These are phyloP conservation scores for Penicillium lagena DNA, from an alignment of 495 filamentous ascomycete species.

Conservation along the genomic window DNA sequence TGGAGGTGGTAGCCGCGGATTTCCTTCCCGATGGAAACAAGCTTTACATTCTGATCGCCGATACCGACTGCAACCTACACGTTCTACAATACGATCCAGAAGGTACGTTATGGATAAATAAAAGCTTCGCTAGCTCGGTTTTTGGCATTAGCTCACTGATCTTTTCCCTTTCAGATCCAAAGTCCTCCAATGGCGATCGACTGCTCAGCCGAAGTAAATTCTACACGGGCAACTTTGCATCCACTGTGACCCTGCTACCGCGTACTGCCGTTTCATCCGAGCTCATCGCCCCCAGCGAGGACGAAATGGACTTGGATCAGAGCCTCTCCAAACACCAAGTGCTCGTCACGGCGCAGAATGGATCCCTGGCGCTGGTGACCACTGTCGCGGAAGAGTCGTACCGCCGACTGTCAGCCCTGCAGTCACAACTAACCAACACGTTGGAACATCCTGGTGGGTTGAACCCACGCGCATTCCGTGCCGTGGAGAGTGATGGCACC, in stretches of 20 bases:
- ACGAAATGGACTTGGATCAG: constrained; percentile 35
- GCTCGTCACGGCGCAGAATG: constrained; percentile 66
- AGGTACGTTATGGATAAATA: constrained; percentile 32
- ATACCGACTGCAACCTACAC: constrained; percentile 80
- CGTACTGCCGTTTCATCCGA: constrained; percentile 47
- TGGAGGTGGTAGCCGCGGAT: constrained; percentile 78
- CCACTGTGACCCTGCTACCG: constrained; percentile 69
- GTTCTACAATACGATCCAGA: constrained; percentile 93
- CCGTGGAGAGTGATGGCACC: constrained; percentile 41
- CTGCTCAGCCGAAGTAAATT: constrained; percentile 84
- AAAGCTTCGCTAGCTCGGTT: too few relatives aligned
- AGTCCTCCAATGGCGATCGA: constrained; percentile 81
- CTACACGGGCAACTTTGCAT: constrained; percentile 72
- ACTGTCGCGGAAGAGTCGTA: constrained; percentile 75
- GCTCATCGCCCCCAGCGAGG: constrained; percentile 21
- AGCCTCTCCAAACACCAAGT: constrained; percentile 42
- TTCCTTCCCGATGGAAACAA: constrained; percentile 83
- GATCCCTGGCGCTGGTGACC: constrained; percentile 68
- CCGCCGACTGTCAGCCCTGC: constrained; percentile 74
- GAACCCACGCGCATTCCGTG: constrained; percentile 74
- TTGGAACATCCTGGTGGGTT: constrained; percentile 72
- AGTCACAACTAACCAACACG: constrained; percentile 67
- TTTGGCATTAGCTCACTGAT: too few relatives aligned
- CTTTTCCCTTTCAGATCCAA: constrained; percentile 59
- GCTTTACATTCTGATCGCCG: constrained; percentile 74